Conservation (phyloP, 495 filamentous ascomycete species). For the Penicillium salamii region DNA sequence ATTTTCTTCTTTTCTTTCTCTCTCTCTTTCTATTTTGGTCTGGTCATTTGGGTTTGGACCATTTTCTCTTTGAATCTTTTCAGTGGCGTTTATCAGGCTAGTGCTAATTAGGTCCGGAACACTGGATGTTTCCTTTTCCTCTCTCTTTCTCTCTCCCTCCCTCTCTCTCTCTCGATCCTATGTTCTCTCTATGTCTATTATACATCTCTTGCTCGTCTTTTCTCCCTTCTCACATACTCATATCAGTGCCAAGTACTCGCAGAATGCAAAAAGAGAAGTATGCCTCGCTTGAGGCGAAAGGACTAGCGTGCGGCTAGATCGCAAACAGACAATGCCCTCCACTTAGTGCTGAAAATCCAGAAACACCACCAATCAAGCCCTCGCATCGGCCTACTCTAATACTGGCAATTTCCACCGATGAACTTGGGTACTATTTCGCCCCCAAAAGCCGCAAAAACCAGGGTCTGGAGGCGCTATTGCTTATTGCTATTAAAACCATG, state of each 20-base stretch:
- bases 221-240: not conserved
- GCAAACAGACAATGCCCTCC: not conserved
- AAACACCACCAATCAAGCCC: slow-evolving; percentile 5
- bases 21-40: not conserved
- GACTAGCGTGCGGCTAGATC: slow-evolving; percentile 1
- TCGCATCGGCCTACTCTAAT: slow-evolving; percentile 1
- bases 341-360: not conserved
- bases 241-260: no score
- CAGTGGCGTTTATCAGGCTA: not conserved
- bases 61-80: not conserved
- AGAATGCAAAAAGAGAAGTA: no score
- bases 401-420: slow-evolving; percentile 7
- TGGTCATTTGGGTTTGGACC: not conserved
- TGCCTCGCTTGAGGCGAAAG: not conserved
- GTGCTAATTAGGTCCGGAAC: not conserved
- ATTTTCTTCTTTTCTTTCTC: not conserved
- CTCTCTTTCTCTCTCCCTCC: no score
- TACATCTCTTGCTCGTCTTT: not conserved
- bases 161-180: not conserved
- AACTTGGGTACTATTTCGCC: not conserved
- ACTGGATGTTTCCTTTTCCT: not conserved
- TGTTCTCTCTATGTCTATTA: not conserved
- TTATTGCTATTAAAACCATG: slow-evolving; percentile 1
- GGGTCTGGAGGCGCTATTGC: slow-evolving; percentile 2
- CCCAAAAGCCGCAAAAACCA: not conserved